A percentile compares a stretch with the other conserved stretches of the same genome.
phyloP scores from a whole-genome alignment of 768 basidiomycete species.

The Ramaria sp. region DNA sequence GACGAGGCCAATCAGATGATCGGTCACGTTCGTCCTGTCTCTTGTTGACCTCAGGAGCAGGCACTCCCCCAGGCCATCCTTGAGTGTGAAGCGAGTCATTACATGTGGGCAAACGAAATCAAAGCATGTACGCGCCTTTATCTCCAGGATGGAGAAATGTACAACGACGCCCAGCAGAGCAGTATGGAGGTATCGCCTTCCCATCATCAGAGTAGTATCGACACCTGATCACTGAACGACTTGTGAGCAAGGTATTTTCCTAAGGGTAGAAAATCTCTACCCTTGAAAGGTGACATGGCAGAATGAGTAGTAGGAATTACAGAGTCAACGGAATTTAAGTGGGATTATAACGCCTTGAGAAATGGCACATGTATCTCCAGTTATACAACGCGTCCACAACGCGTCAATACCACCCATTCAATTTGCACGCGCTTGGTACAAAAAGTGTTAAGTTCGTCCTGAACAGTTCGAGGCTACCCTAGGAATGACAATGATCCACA shows the following conservation, averaged over 20 bases:
- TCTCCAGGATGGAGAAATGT: constrained; percentile 2
- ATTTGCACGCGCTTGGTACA: no score
- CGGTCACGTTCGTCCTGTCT: not conserved
- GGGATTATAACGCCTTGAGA: not conserved
- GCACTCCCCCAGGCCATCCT: constrained; percentile 1
- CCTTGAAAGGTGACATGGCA: constrained; percentile 2
- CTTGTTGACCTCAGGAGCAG: not conserved
- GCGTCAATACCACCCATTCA: not conserved
- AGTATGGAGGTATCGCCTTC: not conserved
- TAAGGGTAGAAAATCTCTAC: not conserved
- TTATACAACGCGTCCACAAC: not conserved
- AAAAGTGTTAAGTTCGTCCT: not conserved
- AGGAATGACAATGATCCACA: no score
- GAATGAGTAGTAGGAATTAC: not conserved
- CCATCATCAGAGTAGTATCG: constrained; percentile 4
- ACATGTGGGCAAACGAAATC: no score
- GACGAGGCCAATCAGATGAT: not conserved
- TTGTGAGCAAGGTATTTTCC: not conserved
- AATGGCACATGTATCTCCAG: not conserved
- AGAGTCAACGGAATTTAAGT: not conserved
- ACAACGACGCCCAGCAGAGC: constrained; percentile 1
- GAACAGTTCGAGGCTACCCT: not conserved
- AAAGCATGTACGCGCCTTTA: not conserved
- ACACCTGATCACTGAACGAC: not conserved
- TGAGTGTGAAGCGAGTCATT: not conserved